These are phyloP conservation scores for Amorphotheca resinae DNA, from an alignment of 495 filamentous ascomycete genomes.

Conservation along the genomic window DNA sequence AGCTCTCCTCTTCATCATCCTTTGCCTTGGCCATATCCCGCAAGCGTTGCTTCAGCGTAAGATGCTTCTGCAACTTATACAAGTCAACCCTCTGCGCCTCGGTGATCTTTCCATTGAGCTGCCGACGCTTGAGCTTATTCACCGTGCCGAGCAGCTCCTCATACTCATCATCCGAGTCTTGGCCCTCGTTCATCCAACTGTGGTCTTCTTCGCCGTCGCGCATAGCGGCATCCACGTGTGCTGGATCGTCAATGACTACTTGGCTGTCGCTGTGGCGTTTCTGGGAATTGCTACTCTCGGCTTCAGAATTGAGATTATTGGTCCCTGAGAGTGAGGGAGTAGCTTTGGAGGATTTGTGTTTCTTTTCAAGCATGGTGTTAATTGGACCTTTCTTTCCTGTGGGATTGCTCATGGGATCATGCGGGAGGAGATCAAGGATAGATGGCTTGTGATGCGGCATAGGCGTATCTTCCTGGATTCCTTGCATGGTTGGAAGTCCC, in stretches of 20 bases:
- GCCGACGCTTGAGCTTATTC: neutral
- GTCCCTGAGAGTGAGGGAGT: no score
- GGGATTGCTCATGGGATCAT: no score
- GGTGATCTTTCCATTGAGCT: constrained; percentile 1
- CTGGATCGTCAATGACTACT: neutral
- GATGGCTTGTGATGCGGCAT: no score
- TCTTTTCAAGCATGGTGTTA: no score
- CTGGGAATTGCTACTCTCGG: neutral
- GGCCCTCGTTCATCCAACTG: constrained; percentile 8
- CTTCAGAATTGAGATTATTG: no score
- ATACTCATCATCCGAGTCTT: neutral
- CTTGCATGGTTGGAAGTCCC: no score
- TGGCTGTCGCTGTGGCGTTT: neutral
- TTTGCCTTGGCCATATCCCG: neutral
- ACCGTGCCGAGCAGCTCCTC: neutral
- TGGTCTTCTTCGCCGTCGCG: constrained; percentile 5
- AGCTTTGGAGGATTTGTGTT: no score
- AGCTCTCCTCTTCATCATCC: neutral
- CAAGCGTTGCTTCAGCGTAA: neutral
- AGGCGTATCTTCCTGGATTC: no score
- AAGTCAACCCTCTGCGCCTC: neutral
- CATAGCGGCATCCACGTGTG: constrained; percentile 2
- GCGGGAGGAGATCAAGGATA: no score
- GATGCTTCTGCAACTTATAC: neutral
- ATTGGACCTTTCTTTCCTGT: no score